Conservation (phyloP, 805 yeast species). For the Ogataea ramenticola region DNA sequence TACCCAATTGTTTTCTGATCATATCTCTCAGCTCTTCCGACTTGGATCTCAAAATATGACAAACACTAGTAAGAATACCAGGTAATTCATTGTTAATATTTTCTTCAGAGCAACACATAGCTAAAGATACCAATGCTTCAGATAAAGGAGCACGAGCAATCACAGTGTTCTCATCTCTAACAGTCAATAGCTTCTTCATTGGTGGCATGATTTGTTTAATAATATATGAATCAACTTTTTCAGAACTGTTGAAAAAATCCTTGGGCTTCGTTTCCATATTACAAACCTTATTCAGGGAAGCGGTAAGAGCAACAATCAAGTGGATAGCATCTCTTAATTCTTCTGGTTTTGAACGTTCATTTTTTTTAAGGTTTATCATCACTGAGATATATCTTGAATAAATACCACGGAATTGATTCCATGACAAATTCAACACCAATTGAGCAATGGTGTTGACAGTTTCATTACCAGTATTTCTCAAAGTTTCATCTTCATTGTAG, state of each 20-base stretch:
- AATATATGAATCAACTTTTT: conserved; percentile 39
- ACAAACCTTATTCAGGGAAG: conserved; percentile 26
- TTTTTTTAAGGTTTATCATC: conserved; percentile 13
- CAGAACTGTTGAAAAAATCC: conserved; percentile 28
- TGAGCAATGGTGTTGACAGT: conserved; percentile 55
- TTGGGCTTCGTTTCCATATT: conserved; percentile 11
- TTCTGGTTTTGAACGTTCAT: conserved; percentile 16
- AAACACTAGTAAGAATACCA: conserved; percentile 75
- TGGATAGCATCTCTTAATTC: conserved; percentile 50
- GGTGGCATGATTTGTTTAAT: conserved; percentile 54
- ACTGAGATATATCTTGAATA: conserved; percentile 53
- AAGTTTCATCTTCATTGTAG: conserved; percentile 52
- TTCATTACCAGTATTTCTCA: conserved; percentile 57
- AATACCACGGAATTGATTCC: conserved; percentile 77
- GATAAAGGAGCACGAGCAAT: conserved; percentile 71
- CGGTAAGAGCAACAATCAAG: conserved; percentile 50
- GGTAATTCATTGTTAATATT: conserved; percentile 59
- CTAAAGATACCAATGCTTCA: conserved; percentile 66
- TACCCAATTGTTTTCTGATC: conserved; percentile 66
- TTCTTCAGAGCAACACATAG: conserved; percentile 54
- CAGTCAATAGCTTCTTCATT: conserved; percentile 48
- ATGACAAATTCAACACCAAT: conserved; percentile 51
- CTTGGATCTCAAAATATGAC: conserved; percentile 80
- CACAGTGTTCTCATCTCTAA: conserved; percentile 73
- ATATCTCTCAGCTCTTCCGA: conserved; percentile 86